Evolutionary conservation across 2,329 filamentous ascomycete species (phyloP).

Genomic region (Apiospora kogelbergensis): DNA sequence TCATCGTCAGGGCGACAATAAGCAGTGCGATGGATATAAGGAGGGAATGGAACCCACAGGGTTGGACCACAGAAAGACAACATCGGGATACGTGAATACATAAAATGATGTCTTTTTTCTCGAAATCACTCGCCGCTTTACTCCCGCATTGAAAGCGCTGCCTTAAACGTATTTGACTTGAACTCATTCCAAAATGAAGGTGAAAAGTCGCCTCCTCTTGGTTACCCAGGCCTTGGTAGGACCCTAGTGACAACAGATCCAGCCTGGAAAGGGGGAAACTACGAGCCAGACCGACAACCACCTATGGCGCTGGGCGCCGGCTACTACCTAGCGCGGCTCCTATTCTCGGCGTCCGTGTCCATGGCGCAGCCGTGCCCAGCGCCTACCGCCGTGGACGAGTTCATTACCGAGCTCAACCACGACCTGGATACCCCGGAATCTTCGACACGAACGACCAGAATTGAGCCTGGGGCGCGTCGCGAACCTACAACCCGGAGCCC

Average conservation of each 20-base stretch:
- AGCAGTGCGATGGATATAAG: too few relatives aligned
- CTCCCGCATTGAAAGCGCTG: too few relatives aligned
- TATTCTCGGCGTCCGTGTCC: constrained; percentile 14
- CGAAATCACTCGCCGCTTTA: too few relatives aligned
- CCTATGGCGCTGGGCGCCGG: constrained; percentile 24
- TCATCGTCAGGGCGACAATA: too few relatives aligned
- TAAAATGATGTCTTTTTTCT: too few relatives aligned
- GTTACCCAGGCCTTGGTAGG: too few relatives aligned
- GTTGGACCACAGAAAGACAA: too few relatives aligned
- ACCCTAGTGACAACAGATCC: background rate
- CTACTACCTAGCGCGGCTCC: constrained; percentile 21
- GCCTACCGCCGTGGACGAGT: constrained; percentile 20
- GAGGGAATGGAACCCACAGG: too few relatives aligned
- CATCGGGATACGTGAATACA: too few relatives aligned
- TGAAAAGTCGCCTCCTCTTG: too few relatives aligned
- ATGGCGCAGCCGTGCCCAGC: constrained; percentile 16
- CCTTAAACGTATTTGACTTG: too few relatives aligned
- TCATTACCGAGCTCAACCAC: constrained; percentile 18
- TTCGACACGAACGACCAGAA: constrained; percentile 23
- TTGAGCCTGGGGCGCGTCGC: constrained; percentile 22
- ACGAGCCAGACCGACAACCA: constrained; percentile 23
- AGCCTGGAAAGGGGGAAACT: constrained; percentile 18
- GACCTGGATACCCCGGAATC: background rate
- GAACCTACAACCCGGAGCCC: constrained; percentile 25
- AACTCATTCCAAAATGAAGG: too few relatives aligned